Evolutionary conservation across 768 basidiomycete species (phyloP), one percentile per base, ranked within the genome.

Genomic region (Filobasidium wieringae): DNA sequence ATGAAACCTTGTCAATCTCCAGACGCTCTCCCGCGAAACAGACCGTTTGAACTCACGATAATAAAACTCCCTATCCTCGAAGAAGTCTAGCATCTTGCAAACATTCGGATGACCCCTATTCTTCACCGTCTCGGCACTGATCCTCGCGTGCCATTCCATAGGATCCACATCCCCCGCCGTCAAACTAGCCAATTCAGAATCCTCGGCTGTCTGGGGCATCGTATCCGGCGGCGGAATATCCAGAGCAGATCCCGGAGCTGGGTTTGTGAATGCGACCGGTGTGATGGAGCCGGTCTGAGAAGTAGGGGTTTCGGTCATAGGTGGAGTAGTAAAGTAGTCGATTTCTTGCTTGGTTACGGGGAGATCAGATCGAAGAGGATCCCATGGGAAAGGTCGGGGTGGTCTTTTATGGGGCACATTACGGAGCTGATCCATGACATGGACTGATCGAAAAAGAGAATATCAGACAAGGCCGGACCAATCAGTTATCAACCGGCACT

Each of bases 41-140:
- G 30, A 41, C 8, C 8, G 24, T 17, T n/a, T 12, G 27, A 1
- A 72, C 71, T 62, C 55, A 72, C 71, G 80, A 73, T 96, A 95
- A 72, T 97, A 99, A 70, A 88, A 95, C 74, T 95, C 87, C 54
- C 80, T 82, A 69, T 97, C 93, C 73, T 97, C 93, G 71, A 96
- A 97, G 72, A 93, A 99, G 71, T 97, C 93, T 52, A 92, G 79
- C 31, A 99, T 78, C 26, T 88, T 87, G 70, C 91, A 91, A 55
- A 99, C 88, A 69, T 92, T 93, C 4, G 93, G 92, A 71, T 96
- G 93, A 1, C 92, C 92, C 67, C 86, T 45, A 9, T 51, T 32
- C 30, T 59, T 43, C 9, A 55, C 33, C 45, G 59, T 41, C 26
- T 51, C 51, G 17, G 34, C 49, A 15, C 51, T 27, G 19, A 58